Evolutionary conservation across 192 early-diverging fungal genomes (phyloP), one percentile per base, ranked within the genome.

Genomic region (Jimgerdemannia flammicorona): DNA sequence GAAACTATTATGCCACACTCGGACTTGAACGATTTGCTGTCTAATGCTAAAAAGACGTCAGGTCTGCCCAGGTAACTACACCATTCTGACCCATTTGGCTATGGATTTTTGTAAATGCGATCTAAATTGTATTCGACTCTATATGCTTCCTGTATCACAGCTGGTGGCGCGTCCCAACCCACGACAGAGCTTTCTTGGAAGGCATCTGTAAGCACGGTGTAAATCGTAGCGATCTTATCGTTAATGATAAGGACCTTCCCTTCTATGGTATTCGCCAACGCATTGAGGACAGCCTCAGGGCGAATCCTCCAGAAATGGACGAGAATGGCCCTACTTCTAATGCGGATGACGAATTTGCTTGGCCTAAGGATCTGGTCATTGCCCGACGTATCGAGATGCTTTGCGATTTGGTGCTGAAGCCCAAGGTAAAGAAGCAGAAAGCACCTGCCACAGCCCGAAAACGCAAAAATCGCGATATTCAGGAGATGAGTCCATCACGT

Each of bases 181-280:
- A 93, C 70, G 94, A 95, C 71, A 78, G 79, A 40, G 86, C 84
- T 39, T 90, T 94, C 69, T 76, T 95, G 69, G 80, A 84, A 70
- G 94, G 89, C 14, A 84, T 95, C 68, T 88, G 88, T 44, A 88
- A 88, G 72, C 92, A 90, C 79, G 94, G 94, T 20, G 78, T 90
- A 43, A 86, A 85, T 59, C 85, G 92, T 40, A 83, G 79, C 64
- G 94, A 95, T 76, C 71, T 92, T 19, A 87, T 94, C 69, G 81
- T 91, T 3, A 85, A 86, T 63, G 92, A 90, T 65, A 73, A 76
- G 10, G 84, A 87, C 3, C 66, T 90, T 41, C 85, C 88, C 18
- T 90, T 90, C 70, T 74, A 76, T 39, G 76, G 79, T 41, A 79
- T 87, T 64, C 79, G 77, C 10, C 65, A 71, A 9, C 40, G n/a